Evolutionary conservation across 2,329 filamentous ascomycete genomes (phyloP).

Genomic region (Bipolaris zeicola): DNA sequence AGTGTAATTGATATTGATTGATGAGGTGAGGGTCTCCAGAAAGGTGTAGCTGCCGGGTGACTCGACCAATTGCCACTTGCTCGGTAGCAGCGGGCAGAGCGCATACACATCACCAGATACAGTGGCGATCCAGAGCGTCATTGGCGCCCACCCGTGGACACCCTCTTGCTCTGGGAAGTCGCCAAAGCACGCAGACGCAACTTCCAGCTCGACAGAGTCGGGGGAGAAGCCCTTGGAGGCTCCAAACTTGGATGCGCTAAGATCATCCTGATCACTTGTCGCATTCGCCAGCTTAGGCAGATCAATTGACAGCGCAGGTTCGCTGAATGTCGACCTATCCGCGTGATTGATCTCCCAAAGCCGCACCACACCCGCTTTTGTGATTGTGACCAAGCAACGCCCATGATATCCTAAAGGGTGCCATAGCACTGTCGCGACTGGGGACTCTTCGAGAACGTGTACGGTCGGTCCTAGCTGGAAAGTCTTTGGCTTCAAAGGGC

Average conservation of each 20-base stretch:
- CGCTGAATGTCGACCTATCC: constrained; percentile 85
- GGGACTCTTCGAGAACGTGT: constrained; percentile 83
- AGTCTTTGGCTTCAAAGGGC: constrained; percentile 78
- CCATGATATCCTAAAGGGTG: constrained; percentile 87
- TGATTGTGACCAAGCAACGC: constrained; percentile 84
- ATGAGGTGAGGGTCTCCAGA: constrained; percentile 80
- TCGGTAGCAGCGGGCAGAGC: constrained; percentile 85
- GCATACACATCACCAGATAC: constrained; percentile 91
- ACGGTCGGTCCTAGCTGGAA: constrained; percentile 92
- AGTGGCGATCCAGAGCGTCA: constrained; percentile 98
- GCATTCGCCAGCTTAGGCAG: constrained; percentile 88
- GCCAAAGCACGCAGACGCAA: constrained; percentile 88
- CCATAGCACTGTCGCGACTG: constrained; percentile 84
- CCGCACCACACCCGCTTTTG: constrained; percentile 83
- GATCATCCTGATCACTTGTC: constrained; percentile 79
- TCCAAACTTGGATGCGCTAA: constrained; percentile 74
- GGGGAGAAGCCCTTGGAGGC: constrained; percentile 84
- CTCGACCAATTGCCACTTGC: constrained; percentile 71
- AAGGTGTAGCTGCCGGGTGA: constrained; percentile 62
- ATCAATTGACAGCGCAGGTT: constrained; percentile 82
- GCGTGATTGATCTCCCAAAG: constrained; percentile 88
- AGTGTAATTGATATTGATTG: constrained; percentile 71
- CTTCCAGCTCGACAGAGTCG: constrained; percentile 91
- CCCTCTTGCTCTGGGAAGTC: constrained; percentile 63
- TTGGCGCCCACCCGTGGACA: constrained; percentile 80